Conservation (phyloP, 768 basidiomycete species). For the Coprinellus micaceus region DNA sequence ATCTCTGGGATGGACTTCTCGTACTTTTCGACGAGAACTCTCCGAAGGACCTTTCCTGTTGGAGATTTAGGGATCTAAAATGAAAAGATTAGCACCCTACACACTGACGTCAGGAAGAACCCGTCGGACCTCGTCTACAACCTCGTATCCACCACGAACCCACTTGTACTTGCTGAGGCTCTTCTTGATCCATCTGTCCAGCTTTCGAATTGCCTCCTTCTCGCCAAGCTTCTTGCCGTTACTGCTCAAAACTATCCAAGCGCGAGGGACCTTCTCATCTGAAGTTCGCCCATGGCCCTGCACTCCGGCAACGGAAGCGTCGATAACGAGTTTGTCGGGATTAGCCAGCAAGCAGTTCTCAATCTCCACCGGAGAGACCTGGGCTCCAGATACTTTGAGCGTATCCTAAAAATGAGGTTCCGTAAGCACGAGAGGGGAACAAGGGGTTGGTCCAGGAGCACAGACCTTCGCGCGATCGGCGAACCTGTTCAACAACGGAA, state of each 20-base stretch:
- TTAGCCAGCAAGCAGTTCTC: conserved; percentile 63
- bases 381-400: conserved; percentile 73
- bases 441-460: not conserved
- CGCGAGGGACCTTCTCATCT: conserved; percentile 73
- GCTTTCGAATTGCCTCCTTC: conserved; percentile 34
- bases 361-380: conserved; percentile 79
- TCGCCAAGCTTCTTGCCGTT: conserved; percentile 49
- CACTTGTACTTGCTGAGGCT: conserved; percentile 74
- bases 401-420: conserved; percentile 51
- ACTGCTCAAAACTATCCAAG: conserved; percentile 70
- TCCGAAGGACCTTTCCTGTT: conserved; percentile 67
- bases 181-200: conserved; percentile 60
- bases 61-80: conserved; percentile 68
- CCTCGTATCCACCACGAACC: conserved; percentile 67
- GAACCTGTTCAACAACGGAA: conserved; percentile 42
- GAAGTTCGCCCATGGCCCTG: conserved; percentile 57
- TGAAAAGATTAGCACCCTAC: not conserved
- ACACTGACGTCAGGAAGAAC: not conserved
- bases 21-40: conserved; percentile 57
- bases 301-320: conserved; percentile 72
- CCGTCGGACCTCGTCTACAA: conserved; percentile 54
- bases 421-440: not conserved
- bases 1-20: conserved; percentile 34
- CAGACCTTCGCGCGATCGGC: conserved; percentile 72
- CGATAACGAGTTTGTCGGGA: conserved; percentile 56